Conservation (phyloP, 495 filamentous ascomycete species). For the Rhizodiscina lignyota region DNA sequence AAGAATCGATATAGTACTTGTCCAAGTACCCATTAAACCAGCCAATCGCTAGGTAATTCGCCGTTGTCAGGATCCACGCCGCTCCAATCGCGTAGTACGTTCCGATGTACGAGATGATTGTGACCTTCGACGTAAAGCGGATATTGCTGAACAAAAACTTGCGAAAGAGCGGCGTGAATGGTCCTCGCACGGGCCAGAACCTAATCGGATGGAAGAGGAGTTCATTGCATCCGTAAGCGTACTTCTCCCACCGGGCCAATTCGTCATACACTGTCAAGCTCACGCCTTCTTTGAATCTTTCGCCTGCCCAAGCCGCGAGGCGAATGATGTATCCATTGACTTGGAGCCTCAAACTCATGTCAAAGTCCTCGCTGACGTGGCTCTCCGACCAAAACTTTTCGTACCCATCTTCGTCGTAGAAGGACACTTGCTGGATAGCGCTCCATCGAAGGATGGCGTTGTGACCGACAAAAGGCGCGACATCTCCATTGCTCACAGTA, state of each 20-base stretch:
- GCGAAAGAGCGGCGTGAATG: slow-evolving; percentile 66
- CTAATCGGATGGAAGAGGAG: slow-evolving; percentile 38
- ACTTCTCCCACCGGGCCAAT: slow-evolving; percentile 29
- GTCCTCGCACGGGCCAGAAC: slow-evolving; percentile 36
- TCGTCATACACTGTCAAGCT: slow-evolving; percentile 30
- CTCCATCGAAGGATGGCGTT: slow-evolving; percentile 21
- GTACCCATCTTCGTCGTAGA: slow-evolving; percentile 17
- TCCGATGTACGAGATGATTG: slow-evolving; percentile 66
- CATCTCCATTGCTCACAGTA: slow-evolving; percentile 24
- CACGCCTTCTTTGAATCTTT: slow-evolving; percentile 31
- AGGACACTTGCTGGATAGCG: slow-evolving; percentile 19
- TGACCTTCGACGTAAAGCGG: slow-evolving; percentile 62
- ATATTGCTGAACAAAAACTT: slow-evolving; percentile 58
- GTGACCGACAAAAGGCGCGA: slow-evolving; percentile 23
- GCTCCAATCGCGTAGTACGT: slow-evolving; percentile 73
- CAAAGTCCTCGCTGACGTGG: slow-evolving; percentile 28
- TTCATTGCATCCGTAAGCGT: slow-evolving; percentile 26
- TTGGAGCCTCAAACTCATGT: slow-evolving; percentile 26
- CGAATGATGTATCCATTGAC: slow-evolving; percentile 24
- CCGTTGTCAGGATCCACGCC: slow-evolving; percentile 60
- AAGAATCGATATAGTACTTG: slow-evolving; percentile 31
- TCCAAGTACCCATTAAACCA: slow-evolving; percentile 31
- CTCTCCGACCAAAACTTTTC: slow-evolving; percentile 27
- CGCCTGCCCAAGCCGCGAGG: slow-evolving; percentile 24
- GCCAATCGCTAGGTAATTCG: slow-evolving; percentile 60